phyloP scores from a whole-genome alignment of 306 rosid genomes.

The Cucurbita maxima region DNA sequence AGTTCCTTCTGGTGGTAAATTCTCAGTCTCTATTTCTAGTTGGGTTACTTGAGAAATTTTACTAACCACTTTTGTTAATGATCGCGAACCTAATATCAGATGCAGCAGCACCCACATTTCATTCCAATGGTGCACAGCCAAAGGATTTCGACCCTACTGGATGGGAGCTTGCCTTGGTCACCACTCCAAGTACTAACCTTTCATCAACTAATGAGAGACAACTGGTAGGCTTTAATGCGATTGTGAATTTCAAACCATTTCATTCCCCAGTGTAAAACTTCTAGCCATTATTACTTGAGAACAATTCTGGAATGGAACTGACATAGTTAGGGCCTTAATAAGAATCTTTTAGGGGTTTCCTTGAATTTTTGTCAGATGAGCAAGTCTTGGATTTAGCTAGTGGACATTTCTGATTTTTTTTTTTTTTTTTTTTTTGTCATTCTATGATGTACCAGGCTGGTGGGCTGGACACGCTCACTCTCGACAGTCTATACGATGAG shows the following conservation, averaged over 20 bases:
- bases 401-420: background rate
- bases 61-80: conserved; percentile 6
- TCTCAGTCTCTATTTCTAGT: conserved; percentile 7
- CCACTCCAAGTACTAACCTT: conserved; percentile 74
- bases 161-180: conserved; percentile 93
- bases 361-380: background rate
- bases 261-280: background rate
- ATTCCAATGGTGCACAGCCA: conserved; percentile 34
- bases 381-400: background rate
- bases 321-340: background rate
- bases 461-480: conserved; percentile 90
- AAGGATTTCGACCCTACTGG: conserved; percentile 86
- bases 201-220: conserved; percentile 79
- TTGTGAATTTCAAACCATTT: background rate
- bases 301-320: background rate
- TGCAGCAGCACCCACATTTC: conserved; percentile 49
- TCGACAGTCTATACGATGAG: conserved; percentile 74
- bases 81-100: conserved; percentile 13
- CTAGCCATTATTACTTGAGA: background rate
- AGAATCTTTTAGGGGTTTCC: background rate
- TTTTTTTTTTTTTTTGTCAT: background rate
- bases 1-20: conserved; percentile 67
- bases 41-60: conserved; percentile 10
- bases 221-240: conserved; percentile 42
- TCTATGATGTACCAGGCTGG: conserved; percentile 54